Evolutionary conservation across 345 rosid genomes (phyloP).

Genomic region (Passiflora organensis): DNA sequence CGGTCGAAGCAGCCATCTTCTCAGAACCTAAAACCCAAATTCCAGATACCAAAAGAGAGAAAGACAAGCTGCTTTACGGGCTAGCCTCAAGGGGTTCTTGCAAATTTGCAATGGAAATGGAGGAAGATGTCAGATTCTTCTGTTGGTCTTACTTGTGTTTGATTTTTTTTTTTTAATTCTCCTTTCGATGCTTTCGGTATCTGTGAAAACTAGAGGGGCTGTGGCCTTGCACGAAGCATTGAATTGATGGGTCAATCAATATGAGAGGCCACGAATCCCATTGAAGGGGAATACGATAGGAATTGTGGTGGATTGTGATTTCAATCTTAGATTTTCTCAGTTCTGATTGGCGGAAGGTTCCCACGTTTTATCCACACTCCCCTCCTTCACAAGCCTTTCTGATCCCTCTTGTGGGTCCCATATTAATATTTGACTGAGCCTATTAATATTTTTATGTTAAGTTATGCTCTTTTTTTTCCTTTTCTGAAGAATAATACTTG

Average conservation of each 20-base stretch:
- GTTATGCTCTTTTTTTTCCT: no score
- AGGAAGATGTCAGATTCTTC: background rate
- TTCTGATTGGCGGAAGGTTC: conserved; percentile 55
- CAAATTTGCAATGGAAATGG: no score
- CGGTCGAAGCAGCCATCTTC: conserved; percentile 21
- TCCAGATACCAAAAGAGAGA: background rate
- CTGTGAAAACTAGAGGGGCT: background rate
- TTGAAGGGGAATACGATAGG: background rate
- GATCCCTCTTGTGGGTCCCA: background rate
- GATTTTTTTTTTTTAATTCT: background rate
- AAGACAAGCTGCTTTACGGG: background rate
- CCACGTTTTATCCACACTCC: conserved; percentile 68
- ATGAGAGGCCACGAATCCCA: background rate
- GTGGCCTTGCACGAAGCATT: background rate
- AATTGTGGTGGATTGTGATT: background rate
- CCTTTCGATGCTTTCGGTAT: background rate
- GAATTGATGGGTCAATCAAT: background rate
- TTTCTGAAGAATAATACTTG: no score
- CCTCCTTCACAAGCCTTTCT: background rate
- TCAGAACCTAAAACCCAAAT: background rate
- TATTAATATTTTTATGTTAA: no score
- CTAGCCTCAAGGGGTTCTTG: background rate
- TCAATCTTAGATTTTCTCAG: conserved; percentile 13
- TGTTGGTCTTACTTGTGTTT: background rate
- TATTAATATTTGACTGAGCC: background rate